Conservation (phyloP, 1,284 basidiomycete species). For the Xanthoconium separans region DNA sequence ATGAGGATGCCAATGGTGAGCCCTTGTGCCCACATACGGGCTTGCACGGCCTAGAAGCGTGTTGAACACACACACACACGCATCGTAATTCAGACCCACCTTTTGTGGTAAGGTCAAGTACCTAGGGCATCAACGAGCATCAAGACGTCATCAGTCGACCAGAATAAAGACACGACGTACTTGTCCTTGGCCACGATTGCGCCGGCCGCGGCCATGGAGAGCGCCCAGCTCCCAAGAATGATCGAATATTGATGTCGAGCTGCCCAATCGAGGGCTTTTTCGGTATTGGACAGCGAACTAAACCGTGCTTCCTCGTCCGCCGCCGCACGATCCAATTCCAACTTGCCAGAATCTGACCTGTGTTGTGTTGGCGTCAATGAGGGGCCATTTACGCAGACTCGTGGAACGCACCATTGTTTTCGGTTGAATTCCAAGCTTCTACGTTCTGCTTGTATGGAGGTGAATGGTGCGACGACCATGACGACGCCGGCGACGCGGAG, state of each 20-base stretch:
- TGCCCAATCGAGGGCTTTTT: slow-evolving; percentile 76
- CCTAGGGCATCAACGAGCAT: neutral
- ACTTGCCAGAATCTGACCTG: slow-evolving; percentile 59
- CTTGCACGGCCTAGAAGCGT: slow-evolving; percentile 77
- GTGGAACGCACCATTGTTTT: slow-evolving; percentile 26
- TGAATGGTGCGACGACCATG: slow-evolving; percentile 64
- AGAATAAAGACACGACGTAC: slow-evolving; percentile 36
- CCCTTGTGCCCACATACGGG: slow-evolving; percentile 89
- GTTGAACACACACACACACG: slow-evolving; percentile 32
- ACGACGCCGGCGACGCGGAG: slow-evolving; percentile 79
- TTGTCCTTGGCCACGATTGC: slow-evolving; percentile 70
- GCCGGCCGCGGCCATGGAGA: slow-evolving; percentile 70
- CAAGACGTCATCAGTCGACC: neutral
- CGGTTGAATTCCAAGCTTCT: slow-evolving; percentile 74
- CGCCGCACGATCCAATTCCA: slow-evolving; percentile 57
- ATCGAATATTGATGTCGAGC: slow-evolving; percentile 77
- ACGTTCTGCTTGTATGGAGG: slow-evolving; percentile 80
- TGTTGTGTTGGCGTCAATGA: neutral
- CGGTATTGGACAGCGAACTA: slow-evolving; percentile 52
- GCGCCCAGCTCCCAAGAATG: slow-evolving; percentile 81
- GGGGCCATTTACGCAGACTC: neutral
- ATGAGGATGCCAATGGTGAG: slow-evolving; percentile 78
- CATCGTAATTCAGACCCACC: slow-evolving; percentile 5
- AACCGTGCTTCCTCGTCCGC: slow-evolving; percentile 52
- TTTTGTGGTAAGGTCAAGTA: slow-evolving; percentile 62